Evolutionary conservation across 495 filamentous ascomycete species (phyloP).

Genomic region (Daldinia decipiens): DNA sequence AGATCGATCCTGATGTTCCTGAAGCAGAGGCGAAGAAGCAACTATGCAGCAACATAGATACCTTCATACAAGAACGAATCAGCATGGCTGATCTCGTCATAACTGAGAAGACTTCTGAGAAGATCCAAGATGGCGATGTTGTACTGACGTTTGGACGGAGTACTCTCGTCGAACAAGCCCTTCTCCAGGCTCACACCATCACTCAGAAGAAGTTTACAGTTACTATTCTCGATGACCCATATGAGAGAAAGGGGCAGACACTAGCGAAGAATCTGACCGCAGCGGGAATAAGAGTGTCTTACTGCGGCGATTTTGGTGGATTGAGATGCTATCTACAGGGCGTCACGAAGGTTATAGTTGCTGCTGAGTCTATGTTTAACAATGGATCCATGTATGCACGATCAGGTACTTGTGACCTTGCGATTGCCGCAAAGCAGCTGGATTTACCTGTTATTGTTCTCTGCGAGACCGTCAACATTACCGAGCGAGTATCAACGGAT

Average conservation of each 20-base stretch:
- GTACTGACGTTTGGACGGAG: conserved; percentile 92
- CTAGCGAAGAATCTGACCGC: conserved; percentile 73
- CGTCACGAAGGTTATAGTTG: conserved; percentile 83
- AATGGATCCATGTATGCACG: conserved; percentile 89
- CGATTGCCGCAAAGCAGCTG: conserved; percentile 81
- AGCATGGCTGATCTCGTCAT: conserved; percentile 88
- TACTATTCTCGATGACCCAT: conserved; percentile 85
- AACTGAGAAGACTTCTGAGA: conserved; percentile 71
- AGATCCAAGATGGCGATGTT: conserved; percentile 80
- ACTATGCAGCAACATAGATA: conserved; percentile 83
- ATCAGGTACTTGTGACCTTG: conserved; percentile 86
- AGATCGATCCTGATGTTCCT: conserved; percentile 81
- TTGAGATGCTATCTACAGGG: conserved; percentile 76
- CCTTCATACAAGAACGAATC: conserved; percentile 89
- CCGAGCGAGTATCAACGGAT: conserved; percentile 87
- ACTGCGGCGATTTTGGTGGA: conserved; percentile 77
- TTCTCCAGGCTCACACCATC: conserved; percentile 75
- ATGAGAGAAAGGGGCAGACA: conserved; percentile 75
- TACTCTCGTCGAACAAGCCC: conserved; percentile 80
- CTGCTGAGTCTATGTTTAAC: conserved; percentile 89
- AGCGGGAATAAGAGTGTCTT: conserved; percentile 78
- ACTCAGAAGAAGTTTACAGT: conserved; percentile 75
- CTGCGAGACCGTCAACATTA: conserved; percentile 96
- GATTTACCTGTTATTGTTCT: conserved; percentile 86
- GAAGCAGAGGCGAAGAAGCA: conserved; percentile 80